These are phyloP conservation scores for Chernovozyma aurita DNA, from an alignment of 1,139 yeast genomes.

Conservation along the genomic window DNA sequence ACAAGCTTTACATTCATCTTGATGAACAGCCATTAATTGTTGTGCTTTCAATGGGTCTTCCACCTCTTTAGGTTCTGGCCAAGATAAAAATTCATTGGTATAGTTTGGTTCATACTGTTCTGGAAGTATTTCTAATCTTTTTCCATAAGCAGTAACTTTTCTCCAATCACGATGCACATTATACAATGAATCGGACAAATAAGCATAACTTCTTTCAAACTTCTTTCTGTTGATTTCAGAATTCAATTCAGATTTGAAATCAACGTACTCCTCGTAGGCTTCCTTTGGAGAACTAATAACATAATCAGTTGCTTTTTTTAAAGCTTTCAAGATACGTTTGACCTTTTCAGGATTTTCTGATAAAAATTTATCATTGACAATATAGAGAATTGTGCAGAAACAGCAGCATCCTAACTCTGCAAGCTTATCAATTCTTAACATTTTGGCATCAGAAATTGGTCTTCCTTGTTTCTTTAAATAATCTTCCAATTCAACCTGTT, in stretches of 20 bases:
- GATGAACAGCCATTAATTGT: slow-evolving; percentile 42
- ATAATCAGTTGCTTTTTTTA: slow-evolving; percentile 48
- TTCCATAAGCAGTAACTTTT: slow-evolving; percentile 53
- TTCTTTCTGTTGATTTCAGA: slow-evolving; percentile 39
- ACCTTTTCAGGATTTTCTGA: slow-evolving; percentile 47
- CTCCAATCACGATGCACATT: slow-evolving; percentile 56
- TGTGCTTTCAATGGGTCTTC: slow-evolving; percentile 45
- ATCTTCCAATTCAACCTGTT: slow-evolving; percentile 55
- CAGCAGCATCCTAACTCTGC: slow-evolving; percentile 60
- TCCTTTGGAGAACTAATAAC: slow-evolving; percentile 39
- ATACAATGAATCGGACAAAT: slow-evolving; percentile 48
- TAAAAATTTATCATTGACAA: slow-evolving; percentile 49
- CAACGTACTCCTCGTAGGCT: slow-evolving; percentile 45
- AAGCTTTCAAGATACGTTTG: slow-evolving; percentile 40
- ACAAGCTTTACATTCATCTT: slow-evolving; percentile 41
- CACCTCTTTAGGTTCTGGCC: slow-evolving; percentile 48
- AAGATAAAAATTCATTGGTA: slow-evolving; percentile 45
- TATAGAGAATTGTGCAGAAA: slow-evolving; percentile 54
- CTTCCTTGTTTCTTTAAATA: slow-evolving; percentile 42
- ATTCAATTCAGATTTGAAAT: slow-evolving; percentile 47
- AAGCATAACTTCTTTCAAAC: slow-evolving; percentile 53
- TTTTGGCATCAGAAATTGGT: slow-evolving; percentile 44
- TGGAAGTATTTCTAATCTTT: slow-evolving; percentile 50
- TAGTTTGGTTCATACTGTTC: slow-evolving; percentile 47
- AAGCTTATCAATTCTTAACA: slow-evolving; percentile 53